Percentiles rank a stretch among this genome's conserved stretches.
phyloP scores from a whole-genome alignment of 345 rosid genomes.

The Odontarrhena argentea region DNA sequence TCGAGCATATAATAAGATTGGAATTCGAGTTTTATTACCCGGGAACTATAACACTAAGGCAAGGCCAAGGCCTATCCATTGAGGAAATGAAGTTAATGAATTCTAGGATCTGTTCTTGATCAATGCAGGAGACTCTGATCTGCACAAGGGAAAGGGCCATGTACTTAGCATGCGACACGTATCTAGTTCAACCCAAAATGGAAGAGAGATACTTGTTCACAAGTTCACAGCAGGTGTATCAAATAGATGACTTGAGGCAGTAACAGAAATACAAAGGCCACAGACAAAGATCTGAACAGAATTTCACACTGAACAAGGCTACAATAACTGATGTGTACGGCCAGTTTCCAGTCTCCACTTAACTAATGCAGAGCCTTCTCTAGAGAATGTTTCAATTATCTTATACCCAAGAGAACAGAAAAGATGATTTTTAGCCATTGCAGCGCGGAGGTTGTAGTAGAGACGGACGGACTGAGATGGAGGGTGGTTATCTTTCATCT shows the following conservation, averaged over 20 bases:
- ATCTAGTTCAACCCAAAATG: conserved; percentile 53
- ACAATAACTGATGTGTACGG: conserved; percentile 94
- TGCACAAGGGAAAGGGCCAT: conserved; percentile 75
- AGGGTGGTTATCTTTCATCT: no score
- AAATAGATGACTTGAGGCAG: neutral
- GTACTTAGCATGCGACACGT: conserved; percentile 89
- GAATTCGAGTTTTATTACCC: conserved; percentile 57
- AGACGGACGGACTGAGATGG: no score
- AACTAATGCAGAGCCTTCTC: conserved; percentile 80
- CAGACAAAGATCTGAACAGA: neutral
- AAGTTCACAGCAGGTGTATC: conserved; percentile 9
- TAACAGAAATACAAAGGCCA: neutral
- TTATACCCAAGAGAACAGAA: conserved; percentile 57
- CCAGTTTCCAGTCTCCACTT: conserved; percentile 98
- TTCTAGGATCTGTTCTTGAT: conserved; percentile 46
- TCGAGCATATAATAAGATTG: conserved; percentile 1
- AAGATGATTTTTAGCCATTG: neutral
- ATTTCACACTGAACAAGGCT: neutral
- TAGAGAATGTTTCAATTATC: conserved; percentile 75
- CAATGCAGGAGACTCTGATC: conserved; percentile 51
- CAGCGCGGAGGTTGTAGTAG: no score
- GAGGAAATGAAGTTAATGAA: conserved; percentile 45
- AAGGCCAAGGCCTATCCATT: conserved; percentile 69
- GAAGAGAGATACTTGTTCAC: conserved; percentile 13
- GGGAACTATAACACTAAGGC: conserved; percentile 82